Base-by-base conservation (phyloP, 2,329 filamentous ascomycete genomes). In the Clarireedia hainanense region DNA sequence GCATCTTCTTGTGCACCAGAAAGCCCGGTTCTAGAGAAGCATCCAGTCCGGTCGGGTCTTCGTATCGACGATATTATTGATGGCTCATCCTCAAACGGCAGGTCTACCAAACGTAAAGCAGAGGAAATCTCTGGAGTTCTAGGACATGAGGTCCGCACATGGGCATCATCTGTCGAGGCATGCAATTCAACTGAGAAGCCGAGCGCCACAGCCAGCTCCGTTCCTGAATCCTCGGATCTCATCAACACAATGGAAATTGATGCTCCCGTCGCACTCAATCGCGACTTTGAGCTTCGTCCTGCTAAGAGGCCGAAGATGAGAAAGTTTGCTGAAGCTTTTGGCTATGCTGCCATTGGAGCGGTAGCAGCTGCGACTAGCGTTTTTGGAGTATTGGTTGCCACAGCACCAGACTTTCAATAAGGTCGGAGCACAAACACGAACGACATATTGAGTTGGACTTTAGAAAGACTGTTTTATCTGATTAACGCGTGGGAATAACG, bases 351-450 rank as follows among this genome's bases (percentile, higher is more conserved):
- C 48, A 61, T 72, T 30, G 71, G 70, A 52, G 71, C 70, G 34
- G 66, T 66, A 14, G 66, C 69, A 54, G 65, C 68, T 54, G 69
- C 69, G 40, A 67, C 60, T 37, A 68, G 68, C 23, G 61, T 73
- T 27, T 72, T 73, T 58, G 67, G 68, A 12, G 62, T 66, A 45
- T 60, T 73, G 51, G 70, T 72, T 50, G 69, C 69, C 47, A 71
- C 70, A 43, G 71, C 71, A 49, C 69, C 69, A 7, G 66, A 71
- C 27, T 67, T 68, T 27, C 36, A 63, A 34, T 65, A 53, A 65
- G 26, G 14, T 12, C 10, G 15, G 24, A 34, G 43, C 40, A 43
- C n/a, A 23, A 17, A 5, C 4, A 47, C 24, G n/a, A 47, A 47
- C 10, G 20, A 6, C 20, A 15, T 30, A 15, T 15, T 4, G 10